These are phyloP conservation scores for Trichoderma arundinaceum DNA, from an alignment of 2,329 filamentous ascomycete genomes.

Conservation along the genomic window DNA sequence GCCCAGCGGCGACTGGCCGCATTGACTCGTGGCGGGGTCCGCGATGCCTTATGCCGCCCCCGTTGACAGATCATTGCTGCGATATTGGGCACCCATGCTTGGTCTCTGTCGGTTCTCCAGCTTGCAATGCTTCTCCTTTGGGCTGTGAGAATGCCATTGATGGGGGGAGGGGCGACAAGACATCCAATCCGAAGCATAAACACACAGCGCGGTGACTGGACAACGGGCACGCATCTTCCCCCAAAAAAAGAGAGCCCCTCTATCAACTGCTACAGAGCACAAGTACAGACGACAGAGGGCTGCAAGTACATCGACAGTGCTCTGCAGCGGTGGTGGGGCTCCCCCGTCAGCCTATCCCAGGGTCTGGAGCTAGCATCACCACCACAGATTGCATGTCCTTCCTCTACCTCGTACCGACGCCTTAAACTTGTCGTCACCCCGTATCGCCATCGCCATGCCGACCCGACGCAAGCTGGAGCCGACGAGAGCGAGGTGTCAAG, in stretches of 20 bases:
- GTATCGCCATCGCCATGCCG: not conserved
- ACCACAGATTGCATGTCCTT: not conserved
- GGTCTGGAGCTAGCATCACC: too few relatives aligned
- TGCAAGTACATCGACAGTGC: not conserved
- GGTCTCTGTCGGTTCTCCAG: not conserved
- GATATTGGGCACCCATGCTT: constrained; percentile 22
- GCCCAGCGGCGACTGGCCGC: constrained; percentile 12
- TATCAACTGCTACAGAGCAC: not conserved
- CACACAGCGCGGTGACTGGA: constrained; percentile 5
- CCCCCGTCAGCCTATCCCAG: not conserved
- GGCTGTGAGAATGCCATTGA: not conserved
- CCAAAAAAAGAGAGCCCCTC: constrained; percentile 4
- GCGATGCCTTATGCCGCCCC: not conserved
- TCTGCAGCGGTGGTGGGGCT: not conserved
- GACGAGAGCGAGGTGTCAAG: not conserved
- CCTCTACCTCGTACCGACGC: not conserved
- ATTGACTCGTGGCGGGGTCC: constrained; percentile 20
- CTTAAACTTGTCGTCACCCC: not conserved
- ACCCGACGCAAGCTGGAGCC: too few relatives aligned
- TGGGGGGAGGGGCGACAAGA: too few relatives aligned
- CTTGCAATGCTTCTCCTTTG: too few relatives aligned
- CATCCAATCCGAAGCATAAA: not conserved
- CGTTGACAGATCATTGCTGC: not conserved
- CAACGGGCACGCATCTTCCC: not conserved
- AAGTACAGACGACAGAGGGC: too few relatives aligned